Evolutionary conservation across 2,329 filamentous ascomycete genomes (phyloP).

Genomic region (Neopestalotiopsis sp.): DNA sequence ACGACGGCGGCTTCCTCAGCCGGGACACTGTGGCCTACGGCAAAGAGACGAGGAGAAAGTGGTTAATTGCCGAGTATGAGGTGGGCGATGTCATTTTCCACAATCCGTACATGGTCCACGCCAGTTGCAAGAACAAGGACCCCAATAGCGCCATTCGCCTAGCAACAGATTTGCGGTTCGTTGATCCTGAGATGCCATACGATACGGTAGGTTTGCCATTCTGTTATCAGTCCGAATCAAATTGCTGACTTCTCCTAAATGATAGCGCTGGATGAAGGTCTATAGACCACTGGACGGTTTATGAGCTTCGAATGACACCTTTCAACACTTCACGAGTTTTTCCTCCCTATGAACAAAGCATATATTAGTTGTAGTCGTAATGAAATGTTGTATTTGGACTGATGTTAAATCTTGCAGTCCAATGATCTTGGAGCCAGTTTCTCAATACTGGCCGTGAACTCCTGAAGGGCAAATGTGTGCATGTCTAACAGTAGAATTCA

Average conservation of each 20-base stretch:
- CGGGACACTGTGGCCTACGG: constrained; percentile 29
- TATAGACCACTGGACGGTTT: not conserved
- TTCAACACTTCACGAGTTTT: no score
- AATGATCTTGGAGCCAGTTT: no score
- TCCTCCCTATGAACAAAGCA: no score
- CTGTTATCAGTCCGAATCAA: no score
- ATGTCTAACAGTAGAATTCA: no score
- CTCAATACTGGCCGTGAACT: no score
- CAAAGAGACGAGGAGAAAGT: constrained; percentile 27
- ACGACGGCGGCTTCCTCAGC: constrained; percentile 30
- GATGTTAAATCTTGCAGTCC: no score
- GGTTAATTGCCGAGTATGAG: constrained; percentile 41
- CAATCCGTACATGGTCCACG: constrained; percentile 47
- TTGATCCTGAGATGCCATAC: constrained; percentile 8
- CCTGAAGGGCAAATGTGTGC: no score
- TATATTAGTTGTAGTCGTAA: no score
- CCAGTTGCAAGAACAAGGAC: constrained; percentile 45
- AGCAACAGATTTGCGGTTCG: constrained; percentile 46
- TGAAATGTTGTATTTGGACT: no score
- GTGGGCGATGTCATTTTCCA: constrained; percentile 48
- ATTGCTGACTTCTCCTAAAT: not conserved
- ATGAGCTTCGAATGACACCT: not conserved
- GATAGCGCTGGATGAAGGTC: not conserved
- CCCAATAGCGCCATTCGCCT: constrained; percentile 40
- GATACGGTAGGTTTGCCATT: not conserved